Evolutionary conservation across 176 grass and related monocot species (phyloP), one percentile per base, ranked within the genome.

Genomic region (Eragrostis curvula): DNA sequence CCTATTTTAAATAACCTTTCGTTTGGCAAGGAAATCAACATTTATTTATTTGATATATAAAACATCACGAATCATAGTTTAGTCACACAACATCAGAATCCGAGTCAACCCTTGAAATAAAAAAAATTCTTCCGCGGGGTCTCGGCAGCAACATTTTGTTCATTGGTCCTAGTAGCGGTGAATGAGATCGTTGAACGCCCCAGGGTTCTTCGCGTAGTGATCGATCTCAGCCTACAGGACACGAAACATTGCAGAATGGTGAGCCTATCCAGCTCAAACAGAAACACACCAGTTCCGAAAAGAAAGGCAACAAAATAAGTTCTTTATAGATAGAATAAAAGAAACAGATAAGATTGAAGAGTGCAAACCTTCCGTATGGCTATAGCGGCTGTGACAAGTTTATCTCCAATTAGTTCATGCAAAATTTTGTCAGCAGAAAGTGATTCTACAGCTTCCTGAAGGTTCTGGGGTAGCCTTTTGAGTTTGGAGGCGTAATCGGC

Each of bases 381-480:
- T 72, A 93, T 88, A 55, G 93, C 55, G 43, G 88, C 87, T 73
- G 89, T 88, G 47, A 99, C 83, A 24, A 99, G 84, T 42, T 96
- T 83, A 80, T 96, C 82, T 42, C 96, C 96, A 53, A 99, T 88
- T 74, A 96, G 60, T 29, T 96, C 83, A 68, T 90, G 90, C 41
- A 99, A 83, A 77, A 85, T 62, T 45, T 86, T 78, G 71, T 99
- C 87, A 80, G 60, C 71, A 86, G 80, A 83, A 71, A 99, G 93
- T 77, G 91, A 84, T 55, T 89, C 83, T 52, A 96, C 85, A 79
- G 93, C 82, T 96, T 99, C 93, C 39, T 72, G 75, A 50, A 99
- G 84, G 63, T 92, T 91, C 73, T 91, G 73, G 12, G 96, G 96
- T 55, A 99, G 74, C 87, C 96, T 95, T 80, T 66, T 89, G 45